Evolutionary conservation across 345 rosid genomes (phyloP).

Genomic region (Sonneratia alba): DNA sequence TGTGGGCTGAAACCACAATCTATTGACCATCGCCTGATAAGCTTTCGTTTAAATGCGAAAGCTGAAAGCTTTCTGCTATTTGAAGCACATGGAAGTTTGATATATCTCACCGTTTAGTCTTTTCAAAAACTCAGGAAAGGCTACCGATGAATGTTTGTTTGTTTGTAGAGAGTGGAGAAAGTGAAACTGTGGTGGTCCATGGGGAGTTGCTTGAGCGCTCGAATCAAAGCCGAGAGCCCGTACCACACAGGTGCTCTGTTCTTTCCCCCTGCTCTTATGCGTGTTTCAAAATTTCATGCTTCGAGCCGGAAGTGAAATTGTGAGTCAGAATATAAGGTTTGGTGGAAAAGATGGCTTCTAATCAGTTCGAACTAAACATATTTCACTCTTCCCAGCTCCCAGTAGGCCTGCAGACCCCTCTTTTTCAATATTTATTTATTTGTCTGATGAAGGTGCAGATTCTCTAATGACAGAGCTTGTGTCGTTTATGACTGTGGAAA

Average conservation of each 20-base stretch:
- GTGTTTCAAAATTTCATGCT: no score
- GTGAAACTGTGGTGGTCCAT: conserved; percentile 21
- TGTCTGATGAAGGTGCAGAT: background rate
- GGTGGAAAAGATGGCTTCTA: background rate
- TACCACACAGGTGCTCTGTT: conserved; percentile 43
- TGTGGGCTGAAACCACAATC: background rate
- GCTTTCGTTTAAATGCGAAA: background rate
- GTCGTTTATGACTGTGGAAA: background rate
- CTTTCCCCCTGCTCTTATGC: background rate
- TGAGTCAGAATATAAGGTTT: no score
- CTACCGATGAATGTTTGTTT: background rate
- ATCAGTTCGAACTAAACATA: background rate
- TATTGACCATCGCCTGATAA: background rate
- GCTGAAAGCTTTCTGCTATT: background rate
- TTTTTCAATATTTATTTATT: background rate
- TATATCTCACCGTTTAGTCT: background rate
- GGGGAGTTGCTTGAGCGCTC: conserved; percentile 90
- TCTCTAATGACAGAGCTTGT: background rate
- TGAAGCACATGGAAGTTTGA: background rate
- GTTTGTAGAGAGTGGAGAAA: conserved; percentile 5
- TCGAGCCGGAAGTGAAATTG: no score
- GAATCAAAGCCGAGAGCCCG: conserved; percentile 80
- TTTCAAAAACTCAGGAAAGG: background rate
- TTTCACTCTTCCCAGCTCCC: background rate
- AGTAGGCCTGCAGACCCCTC: background rate